These are phyloP conservation scores for Salvia sclarea DNA, from an alignment of 305 asterid genomes.

Conservation along the genomic window DNA sequence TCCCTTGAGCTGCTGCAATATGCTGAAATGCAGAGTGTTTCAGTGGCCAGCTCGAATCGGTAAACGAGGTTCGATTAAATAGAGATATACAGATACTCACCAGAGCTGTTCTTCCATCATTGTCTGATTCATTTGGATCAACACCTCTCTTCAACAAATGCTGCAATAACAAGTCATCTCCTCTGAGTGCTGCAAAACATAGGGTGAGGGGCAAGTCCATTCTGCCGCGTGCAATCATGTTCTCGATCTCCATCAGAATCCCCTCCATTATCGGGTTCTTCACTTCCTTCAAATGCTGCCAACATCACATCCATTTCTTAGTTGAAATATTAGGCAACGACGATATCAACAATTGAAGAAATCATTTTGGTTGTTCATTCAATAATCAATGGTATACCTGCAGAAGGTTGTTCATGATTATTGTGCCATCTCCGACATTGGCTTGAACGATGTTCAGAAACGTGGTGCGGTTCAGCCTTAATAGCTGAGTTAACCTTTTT, in stretches of 20 bases:
- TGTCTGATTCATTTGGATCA: constrained; percentile 87
- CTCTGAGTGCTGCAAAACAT: constrained; percentile 85
- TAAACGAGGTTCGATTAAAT: neutral
- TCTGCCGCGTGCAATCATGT: constrained; percentile 91
- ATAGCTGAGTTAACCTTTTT: constrained; percentile 72
- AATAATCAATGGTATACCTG: too few species aligned
- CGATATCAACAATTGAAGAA: neutral
- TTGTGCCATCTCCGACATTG: constrained; percentile 84
- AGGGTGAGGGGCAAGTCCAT: constrained; percentile 91
- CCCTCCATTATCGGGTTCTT: constrained; percentile 91
- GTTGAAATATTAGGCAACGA: neutral
- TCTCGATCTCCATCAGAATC: constrained; percentile 73
- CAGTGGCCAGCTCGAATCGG: neutral
- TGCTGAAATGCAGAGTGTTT: constrained; percentile 53
- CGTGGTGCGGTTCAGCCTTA: constrained; percentile 77
- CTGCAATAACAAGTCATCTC: constrained; percentile 73
- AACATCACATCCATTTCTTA: neutral
- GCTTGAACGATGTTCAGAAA: constrained; percentile 86
- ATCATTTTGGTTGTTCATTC: too few species aligned
- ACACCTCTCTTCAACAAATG: constrained; percentile 86
- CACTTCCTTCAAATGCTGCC: constrained; percentile 74
- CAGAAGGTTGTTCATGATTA: constrained; percentile 88
- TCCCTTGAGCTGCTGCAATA: constrained; percentile 75
- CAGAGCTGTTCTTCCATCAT: constrained; percentile 79
- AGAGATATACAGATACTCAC: constrained; percentile 39